A percentile compares a stretch with the other conserved stretches of the same genome.
Conservation (phyloP, 2,329 filamentous ascomycete genomes). For the Alternaria alternata region DNA sequence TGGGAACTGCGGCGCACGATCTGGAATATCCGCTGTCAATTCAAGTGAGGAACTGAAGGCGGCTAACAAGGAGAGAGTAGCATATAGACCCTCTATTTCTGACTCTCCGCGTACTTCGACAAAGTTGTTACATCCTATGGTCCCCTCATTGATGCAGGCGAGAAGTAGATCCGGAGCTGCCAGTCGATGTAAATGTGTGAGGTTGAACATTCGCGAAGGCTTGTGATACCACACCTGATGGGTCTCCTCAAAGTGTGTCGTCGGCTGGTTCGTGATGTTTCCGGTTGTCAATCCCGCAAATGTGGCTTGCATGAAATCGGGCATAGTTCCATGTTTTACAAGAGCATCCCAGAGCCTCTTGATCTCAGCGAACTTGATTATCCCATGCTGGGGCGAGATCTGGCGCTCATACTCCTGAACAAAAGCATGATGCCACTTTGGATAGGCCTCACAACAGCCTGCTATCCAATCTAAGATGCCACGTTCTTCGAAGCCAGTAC, state of each 20-base stretch:
- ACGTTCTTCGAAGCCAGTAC: slow-evolving; percentile 1
- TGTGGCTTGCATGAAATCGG: slow-evolving; percentile 8
- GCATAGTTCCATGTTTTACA: slow-evolving; percentile 6
- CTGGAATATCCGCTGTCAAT: neutral
- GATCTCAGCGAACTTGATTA: slow-evolving; percentile 1
- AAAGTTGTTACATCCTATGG: slow-evolving; percentile 22
- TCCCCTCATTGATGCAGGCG: slow-evolving; percentile 5
- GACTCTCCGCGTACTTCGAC: slow-evolving; percentile 30
- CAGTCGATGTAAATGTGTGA: slow-evolving; percentile 25
- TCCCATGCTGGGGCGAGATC: neutral
- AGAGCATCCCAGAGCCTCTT: slow-evolving; percentile 12
- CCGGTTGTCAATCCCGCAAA: slow-evolving; percentile 3
- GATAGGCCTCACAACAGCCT: slow-evolving; percentile 15
- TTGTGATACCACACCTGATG: slow-evolving; percentile 19
- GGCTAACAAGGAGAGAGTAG: slow-evolving; percentile 17
- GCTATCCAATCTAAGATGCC: slow-evolving; percentile 21
- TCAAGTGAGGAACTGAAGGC: slow-evolving; percentile 12
- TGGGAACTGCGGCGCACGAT: neutral
- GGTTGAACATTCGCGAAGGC: slow-evolving; percentile 31
- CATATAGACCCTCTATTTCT: slow-evolving; percentile 25
- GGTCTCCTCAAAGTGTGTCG: slow-evolving; percentile 7
- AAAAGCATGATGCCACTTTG: slow-evolving; percentile 15
- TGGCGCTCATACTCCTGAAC: slow-evolving; percentile 7
- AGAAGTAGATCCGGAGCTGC: slow-evolving; percentile 6
- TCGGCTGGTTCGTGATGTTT: neutral